Conservation (phyloP, 2,329 filamentous ascomycete species). For the Paecilomyces variotii region DNA sequence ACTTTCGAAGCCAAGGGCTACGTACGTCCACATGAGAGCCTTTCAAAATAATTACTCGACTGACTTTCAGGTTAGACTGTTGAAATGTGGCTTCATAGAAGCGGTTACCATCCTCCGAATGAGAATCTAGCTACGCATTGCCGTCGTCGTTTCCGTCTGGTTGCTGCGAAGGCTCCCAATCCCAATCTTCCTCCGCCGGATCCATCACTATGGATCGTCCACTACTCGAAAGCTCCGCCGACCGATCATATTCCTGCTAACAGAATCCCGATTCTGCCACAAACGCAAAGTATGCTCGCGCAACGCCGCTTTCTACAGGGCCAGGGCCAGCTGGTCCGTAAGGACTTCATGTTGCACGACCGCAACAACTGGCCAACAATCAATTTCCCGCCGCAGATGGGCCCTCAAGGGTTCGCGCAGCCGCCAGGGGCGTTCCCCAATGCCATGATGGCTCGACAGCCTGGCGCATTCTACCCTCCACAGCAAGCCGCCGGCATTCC, state of each 20-base stretch:
- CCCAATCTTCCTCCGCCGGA: constrained; percentile 65
- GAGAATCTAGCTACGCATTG: constrained; percentile 70
- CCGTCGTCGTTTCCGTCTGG: constrained; percentile 77
- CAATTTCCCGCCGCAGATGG: constrained; percentile 53
- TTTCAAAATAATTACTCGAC: constrained; percentile 1
- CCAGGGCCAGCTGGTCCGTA: constrained; percentile 74
- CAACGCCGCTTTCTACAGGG: constrained; percentile 55
- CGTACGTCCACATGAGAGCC: constrained; percentile 36
- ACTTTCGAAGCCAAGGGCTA: constrained; percentile 65
- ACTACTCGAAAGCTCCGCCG: constrained; percentile 73
- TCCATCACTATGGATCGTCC: constrained; percentile 79
- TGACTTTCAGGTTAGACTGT: constrained; percentile 53
- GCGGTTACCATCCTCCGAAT: constrained; percentile 65
- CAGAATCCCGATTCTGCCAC: constrained; percentile 41
- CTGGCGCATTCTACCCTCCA: constrained; percentile 22
- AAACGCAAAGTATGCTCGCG: constrained; percentile 32
- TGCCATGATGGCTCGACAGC: constrained; percentile 29
- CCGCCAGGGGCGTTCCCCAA: constrained; percentile 36
- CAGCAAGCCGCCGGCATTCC: constrained; percentile 19
- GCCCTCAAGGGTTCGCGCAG: constrained; percentile 45
- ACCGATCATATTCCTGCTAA: constrained; percentile 64
- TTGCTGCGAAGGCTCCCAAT: constrained; percentile 61
- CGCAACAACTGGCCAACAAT: constrained; percentile 84
- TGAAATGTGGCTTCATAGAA: constrained; percentile 79
- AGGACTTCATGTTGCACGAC: constrained; percentile 92